Percentiles rank a stretch among this genome's conserved stretches.
These are phyloP conservation scores for Pichia scutulata DNA, from an alignment of 805 yeast species.

Conservation along the genomic window DNA sequence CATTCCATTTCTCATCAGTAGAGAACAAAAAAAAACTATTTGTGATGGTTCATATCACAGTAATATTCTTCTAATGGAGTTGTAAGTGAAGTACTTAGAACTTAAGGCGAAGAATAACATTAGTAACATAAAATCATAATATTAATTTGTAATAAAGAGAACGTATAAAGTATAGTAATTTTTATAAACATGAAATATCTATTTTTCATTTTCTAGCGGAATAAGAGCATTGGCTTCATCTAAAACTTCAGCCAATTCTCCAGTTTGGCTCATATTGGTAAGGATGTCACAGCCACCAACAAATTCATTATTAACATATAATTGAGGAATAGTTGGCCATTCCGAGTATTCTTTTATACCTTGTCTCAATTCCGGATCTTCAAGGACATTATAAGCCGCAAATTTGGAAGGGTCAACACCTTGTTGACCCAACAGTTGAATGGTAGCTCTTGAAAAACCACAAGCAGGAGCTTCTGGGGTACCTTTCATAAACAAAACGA, in stretches of 20 bases:
- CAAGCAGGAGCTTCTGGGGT: slow-evolving; percentile 97
- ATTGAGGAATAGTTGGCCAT: slow-evolving; percentile 99
- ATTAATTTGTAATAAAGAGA: neutral
- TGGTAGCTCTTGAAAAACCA: slow-evolving; percentile 94
- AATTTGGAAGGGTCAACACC: slow-evolving; percentile 96
- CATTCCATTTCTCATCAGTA: slow-evolving; percentile 9
- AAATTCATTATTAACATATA: slow-evolving; percentile 84
- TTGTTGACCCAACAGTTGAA: slow-evolving; percentile 87
- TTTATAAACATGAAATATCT: neutral
- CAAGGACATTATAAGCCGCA: slow-evolving; percentile 94
- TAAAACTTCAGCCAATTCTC: slow-evolving; percentile 82
- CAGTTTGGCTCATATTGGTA: slow-evolving; percentile 81
- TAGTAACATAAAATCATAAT: neutral
- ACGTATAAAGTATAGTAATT: neutral
- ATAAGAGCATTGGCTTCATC: slow-evolving; percentile 74
- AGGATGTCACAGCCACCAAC: slow-evolving; percentile 97
- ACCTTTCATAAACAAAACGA: slow-evolving; percentile 96
- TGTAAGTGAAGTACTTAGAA: neutral
- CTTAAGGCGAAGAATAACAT: slow-evolving; percentile 10
- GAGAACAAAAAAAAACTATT: slow-evolving; percentile 1
- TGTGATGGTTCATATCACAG: neutral
- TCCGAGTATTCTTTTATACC: slow-evolving; percentile 93
- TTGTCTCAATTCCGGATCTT: slow-evolving; percentile 87
- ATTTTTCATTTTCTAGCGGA: slow-evolving; percentile 54
- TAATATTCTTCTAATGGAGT: slow-evolving; percentile 7